Evolutionary conservation across 345 rosid genomes (phyloP).

Genomic region (Geranium brycei): DNA sequence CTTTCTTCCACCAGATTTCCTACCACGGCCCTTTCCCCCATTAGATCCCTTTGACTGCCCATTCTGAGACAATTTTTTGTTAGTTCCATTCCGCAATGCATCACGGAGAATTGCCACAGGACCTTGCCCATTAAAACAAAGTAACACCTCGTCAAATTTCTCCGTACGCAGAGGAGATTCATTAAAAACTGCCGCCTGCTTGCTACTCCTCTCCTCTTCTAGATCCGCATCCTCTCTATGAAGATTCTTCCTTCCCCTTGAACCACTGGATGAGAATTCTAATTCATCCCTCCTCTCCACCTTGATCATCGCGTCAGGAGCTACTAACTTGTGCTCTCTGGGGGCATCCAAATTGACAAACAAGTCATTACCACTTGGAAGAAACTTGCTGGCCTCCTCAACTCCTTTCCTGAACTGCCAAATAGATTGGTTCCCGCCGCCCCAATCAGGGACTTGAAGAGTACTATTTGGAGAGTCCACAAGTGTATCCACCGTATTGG

Average conservation of each 20-base stretch:
- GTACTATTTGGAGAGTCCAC: constrained; percentile 40
- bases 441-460: constrained; percentile 26
- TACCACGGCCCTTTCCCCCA: constrained; percentile 33
- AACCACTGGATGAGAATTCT: constrained; percentile 13
- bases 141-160: constrained; percentile 56
- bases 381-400: constrained; percentile 65
- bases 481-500: constrained; percentile 28
- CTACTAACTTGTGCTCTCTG: constrained; percentile 10
- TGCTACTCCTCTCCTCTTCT: constrained; percentile 66
- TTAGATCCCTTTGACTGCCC: constrained; percentile 34
- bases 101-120: constrained; percentile 42
- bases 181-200: constrained; percentile 46
- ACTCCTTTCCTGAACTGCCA: constrained; percentile 62
- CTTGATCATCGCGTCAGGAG: constrained; percentile 18
- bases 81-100: constrained; percentile 38
- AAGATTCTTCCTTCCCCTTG: constrained; percentile 43
- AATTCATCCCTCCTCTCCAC: constrained; percentile 20
- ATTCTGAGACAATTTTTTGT: constrained; percentile 19
- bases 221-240: constrained; percentile 26
- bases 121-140: constrained; percentile 25
- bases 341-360: constrained; percentile 22
- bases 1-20: constrained; percentile 35
- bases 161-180: constrained; percentile 54
- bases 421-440: constrained; percentile 42
- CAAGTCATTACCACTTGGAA: constrained; percentile 33